A percentile compares a stretch with the other conserved stretches of the same genome.
phyloP scores from a whole-genome alignment of 2,329 filamentous ascomycete species.

The Cladosporium sp. region DNA sequence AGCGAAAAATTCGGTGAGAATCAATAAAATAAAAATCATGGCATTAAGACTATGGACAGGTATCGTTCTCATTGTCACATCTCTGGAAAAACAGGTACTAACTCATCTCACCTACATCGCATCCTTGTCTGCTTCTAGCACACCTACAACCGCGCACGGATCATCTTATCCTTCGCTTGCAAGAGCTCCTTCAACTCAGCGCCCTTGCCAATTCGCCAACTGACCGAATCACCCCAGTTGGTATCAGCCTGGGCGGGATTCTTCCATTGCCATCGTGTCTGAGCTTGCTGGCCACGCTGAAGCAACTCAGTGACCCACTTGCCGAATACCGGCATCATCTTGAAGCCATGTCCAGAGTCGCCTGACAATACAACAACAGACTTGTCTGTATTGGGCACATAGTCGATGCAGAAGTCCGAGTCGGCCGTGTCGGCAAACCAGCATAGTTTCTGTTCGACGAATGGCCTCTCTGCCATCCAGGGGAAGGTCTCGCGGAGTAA shows the following conservation, averaged over 20 bases:
- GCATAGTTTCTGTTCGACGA: slow-evolving; percentile 56
- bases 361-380: slow-evolving; percentile 52
- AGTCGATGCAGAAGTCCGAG: slow-evolving; percentile 59
- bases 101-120: no score
- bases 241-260: slow-evolving; percentile 26
- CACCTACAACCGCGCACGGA: slow-evolving; percentile 20
- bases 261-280: slow-evolving; percentile 53
- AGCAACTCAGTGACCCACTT: slow-evolving; percentile 51
- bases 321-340: slow-evolving; percentile 59
- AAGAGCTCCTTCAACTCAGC: slow-evolving; percentile 23
- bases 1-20: no score
- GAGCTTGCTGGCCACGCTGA: slow-evolving; percentile 40
- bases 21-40: no score
- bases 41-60: no score
- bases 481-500: slow-evolving; percentile 52
- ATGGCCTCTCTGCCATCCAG: slow-evolving; percentile 49
- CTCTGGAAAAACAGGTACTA: no score
- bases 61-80: no score
- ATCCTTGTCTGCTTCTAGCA: no score
- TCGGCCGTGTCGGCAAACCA: slow-evolving; percentile 61
- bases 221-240: slow-evolving; percentile 45
- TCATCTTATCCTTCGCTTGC: slow-evolving; percentile 19
- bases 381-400: slow-evolving; percentile 46
- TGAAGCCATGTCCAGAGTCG: slow-evolving; percentile 60
- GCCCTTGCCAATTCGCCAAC: slow-evolving; percentile 43